Percentiles rank a stretch among this genome's conserved stretches.
Conservation (phyloP, 768 basidiomycete genomes). For the Cystofilobasidium macerans region DNA sequence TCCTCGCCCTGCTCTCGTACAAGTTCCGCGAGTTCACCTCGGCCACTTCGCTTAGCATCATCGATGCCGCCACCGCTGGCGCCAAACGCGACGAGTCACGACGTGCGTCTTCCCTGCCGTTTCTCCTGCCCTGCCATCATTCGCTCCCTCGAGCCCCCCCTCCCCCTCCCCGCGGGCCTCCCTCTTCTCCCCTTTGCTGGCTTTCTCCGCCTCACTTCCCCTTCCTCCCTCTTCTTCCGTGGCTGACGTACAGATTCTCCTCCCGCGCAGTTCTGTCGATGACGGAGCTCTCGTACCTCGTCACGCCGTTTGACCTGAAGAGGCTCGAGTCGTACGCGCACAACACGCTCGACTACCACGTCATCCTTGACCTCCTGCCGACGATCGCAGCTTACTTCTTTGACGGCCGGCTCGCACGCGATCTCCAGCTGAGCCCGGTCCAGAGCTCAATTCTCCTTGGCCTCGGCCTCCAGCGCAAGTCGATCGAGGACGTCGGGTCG, state of each 20-base stretch:
- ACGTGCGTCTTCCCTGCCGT: constrained; percentile 10
- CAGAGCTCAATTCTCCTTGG: constrained; percentile 61
- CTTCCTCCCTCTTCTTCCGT: too few relatives aligned
- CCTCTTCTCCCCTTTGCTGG: too few relatives aligned
- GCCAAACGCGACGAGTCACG: constrained; percentile 24
- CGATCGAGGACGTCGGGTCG: constrained; percentile 68
- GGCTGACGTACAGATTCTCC: background rate
- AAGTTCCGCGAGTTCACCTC: constrained; percentile 90
- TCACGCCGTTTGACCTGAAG: constrained; percentile 91
- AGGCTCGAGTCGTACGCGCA: constrained; percentile 91
- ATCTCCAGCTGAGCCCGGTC: constrained; percentile 57
- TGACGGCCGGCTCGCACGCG: constrained; percentile 49
- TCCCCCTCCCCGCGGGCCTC: too few relatives aligned
- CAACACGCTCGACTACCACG: constrained; percentile 84
- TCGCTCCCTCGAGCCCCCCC: too few relatives aligned
- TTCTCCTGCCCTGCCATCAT: too few relatives aligned
- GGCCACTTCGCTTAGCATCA: constrained; percentile 70
- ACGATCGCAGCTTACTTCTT: constrained; percentile 73
- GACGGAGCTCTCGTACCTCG: constrained; percentile 50
- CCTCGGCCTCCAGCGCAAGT: constrained; percentile 25
- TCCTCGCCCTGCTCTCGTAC: constrained; percentile 78
- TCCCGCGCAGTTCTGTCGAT: constrained; percentile 41
- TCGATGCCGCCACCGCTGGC: constrained; percentile 63
- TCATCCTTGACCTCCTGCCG: constrained; percentile 83
- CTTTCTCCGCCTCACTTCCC: too few relatives aligned